A percentile compares a stretch with the other conserved stretches of the same genome.
These are phyloP conservation scores for Hanseniaspora thailandica DNA, from an alignment of 805 yeast genomes.

Conservation along the genomic window DNA sequence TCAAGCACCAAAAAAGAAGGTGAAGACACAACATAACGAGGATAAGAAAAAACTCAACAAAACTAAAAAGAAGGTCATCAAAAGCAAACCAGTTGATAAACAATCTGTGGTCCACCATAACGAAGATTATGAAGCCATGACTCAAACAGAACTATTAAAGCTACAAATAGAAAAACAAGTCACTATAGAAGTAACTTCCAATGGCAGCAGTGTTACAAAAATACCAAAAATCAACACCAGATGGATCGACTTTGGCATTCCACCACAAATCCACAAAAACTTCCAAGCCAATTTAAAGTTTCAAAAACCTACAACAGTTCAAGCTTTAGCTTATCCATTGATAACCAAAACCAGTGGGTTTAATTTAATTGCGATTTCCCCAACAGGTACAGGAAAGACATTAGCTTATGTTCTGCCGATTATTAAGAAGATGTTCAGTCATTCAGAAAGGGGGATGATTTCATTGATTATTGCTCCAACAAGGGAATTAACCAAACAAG, in stretches of 20 bases:
- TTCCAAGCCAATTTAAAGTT: conserved; percentile 38
- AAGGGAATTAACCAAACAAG: conserved; percentile 80
- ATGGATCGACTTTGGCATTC: conserved; percentile 12
- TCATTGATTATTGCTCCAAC: conserved; percentile 82
- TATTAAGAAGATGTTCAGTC: conserved; percentile 55
- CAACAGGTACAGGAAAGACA: conserved; percentile 95
- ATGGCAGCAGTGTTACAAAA: not conserved
- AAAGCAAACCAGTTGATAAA: not conserved
- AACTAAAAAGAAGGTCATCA: not conserved
- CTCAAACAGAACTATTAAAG: not conserved
- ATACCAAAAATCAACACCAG: not conserved
- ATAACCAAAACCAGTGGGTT: conserved; percentile 61
- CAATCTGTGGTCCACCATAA: not conserved
- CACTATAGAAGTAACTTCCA: not conserved
- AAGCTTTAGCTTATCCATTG: conserved; percentile 80
- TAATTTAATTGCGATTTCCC: conserved; percentile 87
- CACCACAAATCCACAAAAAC: conserved; percentile 4
- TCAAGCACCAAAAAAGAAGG: not conserved
- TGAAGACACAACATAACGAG: not conserved
- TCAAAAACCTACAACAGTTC: conserved; percentile 70
- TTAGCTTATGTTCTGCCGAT: conserved; percentile 76
- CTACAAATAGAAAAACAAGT: conserved; percentile 8
- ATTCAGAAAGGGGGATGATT: conserved; percentile 55
- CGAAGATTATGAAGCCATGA: not conserved
- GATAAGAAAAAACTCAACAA: not conserved